A percentile compares a stretch with the other conserved stretches of the same genome.
These are phyloP conservation scores for Syzygium jambos DNA, from an alignment of 345 rosid species.

Conservation along the genomic window DNA sequence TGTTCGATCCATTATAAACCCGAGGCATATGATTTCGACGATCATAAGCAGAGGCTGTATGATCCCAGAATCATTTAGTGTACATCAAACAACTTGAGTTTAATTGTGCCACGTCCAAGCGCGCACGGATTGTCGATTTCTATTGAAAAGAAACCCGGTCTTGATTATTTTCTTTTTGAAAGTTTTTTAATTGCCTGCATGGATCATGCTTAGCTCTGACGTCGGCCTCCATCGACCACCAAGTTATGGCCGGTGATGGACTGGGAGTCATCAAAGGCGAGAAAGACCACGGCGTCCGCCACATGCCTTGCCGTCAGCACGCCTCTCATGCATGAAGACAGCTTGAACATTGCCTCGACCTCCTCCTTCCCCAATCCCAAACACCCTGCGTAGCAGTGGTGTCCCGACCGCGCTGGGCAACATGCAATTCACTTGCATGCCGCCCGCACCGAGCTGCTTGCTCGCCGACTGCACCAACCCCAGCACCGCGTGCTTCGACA, in stretches of 20 bases:
- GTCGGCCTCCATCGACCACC: constrained; percentile 9
- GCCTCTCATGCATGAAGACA: not conserved
- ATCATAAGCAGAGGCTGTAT: not conserved
- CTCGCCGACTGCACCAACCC: constrained; percentile 14
- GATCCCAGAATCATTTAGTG: not conserved
- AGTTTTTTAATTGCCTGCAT: not conserved
- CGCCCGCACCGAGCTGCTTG: constrained; percentile 6
- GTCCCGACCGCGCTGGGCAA: constrained; percentile 7
- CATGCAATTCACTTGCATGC: constrained; percentile 19
- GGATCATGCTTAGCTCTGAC: not conserved
- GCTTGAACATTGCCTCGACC: constrained; percentile 1
- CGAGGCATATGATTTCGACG: not conserved
- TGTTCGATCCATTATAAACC: not conserved
- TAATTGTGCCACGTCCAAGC: not conserved
- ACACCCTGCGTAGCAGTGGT: not conserved
- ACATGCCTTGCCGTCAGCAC: constrained; percentile 5
- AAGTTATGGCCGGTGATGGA: constrained; percentile 12
- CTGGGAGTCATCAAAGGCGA: constrained; percentile 9
- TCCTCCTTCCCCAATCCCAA: constrained; percentile 4
- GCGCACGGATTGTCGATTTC: not conserved
- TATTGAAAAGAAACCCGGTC: not conserved
- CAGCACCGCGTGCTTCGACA: constrained; percentile 22
- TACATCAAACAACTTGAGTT: not conserved
- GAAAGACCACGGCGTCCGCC: constrained; percentile 16
- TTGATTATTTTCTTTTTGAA: not conserved